These are phyloP conservation scores for Alternaria postmessia DNA, from an alignment of 2,329 filamentous ascomycete species.

Conservation along the genomic window DNA sequence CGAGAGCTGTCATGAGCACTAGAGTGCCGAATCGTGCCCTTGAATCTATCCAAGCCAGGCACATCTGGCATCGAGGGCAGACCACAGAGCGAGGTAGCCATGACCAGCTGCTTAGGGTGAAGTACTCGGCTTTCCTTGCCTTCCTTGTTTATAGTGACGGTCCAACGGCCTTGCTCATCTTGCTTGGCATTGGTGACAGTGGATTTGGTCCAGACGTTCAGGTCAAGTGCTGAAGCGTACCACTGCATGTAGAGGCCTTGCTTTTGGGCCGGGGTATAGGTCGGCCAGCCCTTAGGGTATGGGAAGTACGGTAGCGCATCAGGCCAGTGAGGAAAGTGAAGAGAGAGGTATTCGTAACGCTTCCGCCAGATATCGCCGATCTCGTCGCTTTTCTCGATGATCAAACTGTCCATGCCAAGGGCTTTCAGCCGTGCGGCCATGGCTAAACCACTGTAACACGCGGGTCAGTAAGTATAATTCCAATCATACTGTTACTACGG, in stretches of 20 bases:
- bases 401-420: slow-evolving; percentile 32
- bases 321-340: slow-evolving; percentile 44
- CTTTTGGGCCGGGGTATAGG: slow-evolving; percentile 44
- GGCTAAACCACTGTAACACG: slow-evolving; percentile 8
- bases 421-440: slow-evolving; percentile 17
- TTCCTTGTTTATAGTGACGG: slow-evolving; percentile 9
- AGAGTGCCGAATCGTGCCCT: slow-evolving; percentile 65
- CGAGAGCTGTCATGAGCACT: slow-evolving; percentile 55
- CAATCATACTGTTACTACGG: too few relatives aligned
- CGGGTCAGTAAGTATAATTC: not conserved
- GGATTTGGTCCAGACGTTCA: slow-evolving; percentile 15
- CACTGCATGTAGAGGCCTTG: slow-evolving; percentile 40
- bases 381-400: slow-evolving; percentile 41
- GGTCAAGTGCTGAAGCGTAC: slow-evolving; percentile 34
- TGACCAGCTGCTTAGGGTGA: slow-evolving; percentile 15
- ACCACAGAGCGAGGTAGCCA: slow-evolving; percentile 17
- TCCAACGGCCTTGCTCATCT: slow-evolving; percentile 9
- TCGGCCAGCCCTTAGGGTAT: slow-evolving; percentile 46
- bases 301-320: slow-evolving; percentile 42
- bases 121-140: slow-evolving; percentile 10
- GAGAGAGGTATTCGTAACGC: slow-evolving; percentile 44
- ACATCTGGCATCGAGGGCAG: slow-evolving; percentile 44
- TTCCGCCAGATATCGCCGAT: slow-evolving; percentile 44
- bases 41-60: slow-evolving; percentile 61
- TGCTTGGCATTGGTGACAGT: slow-evolving; percentile 6